Conservation (phyloP, 345 rosid genomes). For the Reutealis trisperma region DNA sequence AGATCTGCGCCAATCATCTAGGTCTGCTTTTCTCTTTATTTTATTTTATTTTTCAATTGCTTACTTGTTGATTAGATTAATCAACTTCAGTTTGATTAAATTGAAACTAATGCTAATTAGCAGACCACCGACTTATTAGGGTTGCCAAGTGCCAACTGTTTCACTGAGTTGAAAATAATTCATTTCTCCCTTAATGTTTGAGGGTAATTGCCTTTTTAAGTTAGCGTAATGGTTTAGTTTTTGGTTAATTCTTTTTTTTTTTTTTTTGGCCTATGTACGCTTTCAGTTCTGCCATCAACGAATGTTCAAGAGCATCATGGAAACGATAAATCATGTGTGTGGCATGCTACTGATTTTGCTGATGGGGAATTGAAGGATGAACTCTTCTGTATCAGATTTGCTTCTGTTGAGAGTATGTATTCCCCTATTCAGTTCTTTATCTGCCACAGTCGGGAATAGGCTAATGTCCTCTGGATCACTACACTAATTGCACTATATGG, state of each 20-base stretch:
- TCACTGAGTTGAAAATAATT: too few relatives aligned
- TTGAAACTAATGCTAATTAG: too few relatives aligned
- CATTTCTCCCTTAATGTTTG: too few relatives aligned
- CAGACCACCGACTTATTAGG: too few relatives aligned
- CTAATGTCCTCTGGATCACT: too few relatives aligned
- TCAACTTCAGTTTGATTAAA: too few relatives aligned
- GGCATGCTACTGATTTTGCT: constrained; percentile 76
- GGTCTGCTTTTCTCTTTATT: constrained; percentile 35
- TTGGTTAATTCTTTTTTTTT: too few relatives aligned
- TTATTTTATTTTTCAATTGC: neutral
- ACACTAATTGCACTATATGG: too few relatives aligned
- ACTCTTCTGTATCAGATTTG: constrained; percentile 78
- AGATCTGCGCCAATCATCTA: constrained; percentile 96
- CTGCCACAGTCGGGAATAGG: too few relatives aligned
- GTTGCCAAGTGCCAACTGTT: too few relatives aligned
- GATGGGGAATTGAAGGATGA: constrained; percentile 79
- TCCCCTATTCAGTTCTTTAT: neutral
- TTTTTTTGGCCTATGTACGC: neutral
- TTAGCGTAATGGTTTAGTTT: neutral
- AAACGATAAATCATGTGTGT: constrained; percentile 71
- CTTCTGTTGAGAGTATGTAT: constrained; percentile 65
- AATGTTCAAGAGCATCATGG: constrained; percentile 68
- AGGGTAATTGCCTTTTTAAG: too few relatives aligned
- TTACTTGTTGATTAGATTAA: too few relatives aligned
- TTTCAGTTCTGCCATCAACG: constrained; percentile 52